Evolutionary conservation across 495 filamentous ascomycete genomes (phyloP), one percentile per base, ranked within the genome.

Genomic region (Penicillium cinerascens): DNA sequence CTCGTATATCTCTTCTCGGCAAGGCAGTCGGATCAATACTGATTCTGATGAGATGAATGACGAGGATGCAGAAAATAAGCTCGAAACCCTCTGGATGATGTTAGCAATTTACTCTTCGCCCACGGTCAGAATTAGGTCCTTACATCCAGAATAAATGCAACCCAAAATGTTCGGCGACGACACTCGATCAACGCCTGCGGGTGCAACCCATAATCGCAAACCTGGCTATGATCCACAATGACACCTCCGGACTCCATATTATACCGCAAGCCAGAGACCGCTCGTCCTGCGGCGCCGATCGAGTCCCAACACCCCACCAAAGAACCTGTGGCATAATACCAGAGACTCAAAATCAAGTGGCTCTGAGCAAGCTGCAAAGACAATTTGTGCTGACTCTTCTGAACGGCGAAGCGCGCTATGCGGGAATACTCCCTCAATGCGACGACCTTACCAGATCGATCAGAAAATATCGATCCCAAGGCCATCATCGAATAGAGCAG

Each of bases 101-200:
- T 59, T 23, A 57, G 52, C 42, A 33, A 23, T 20, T 46, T 46
- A 42, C 18, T 62, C 20, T 33, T 8, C 48, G 35, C 9, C 16
- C 40, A 40, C 22, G 26, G 3, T 11, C 39, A 20, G n/a, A 11
- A 15, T 33, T 23, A 20, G 10, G 25, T 58, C 68, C 77, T 74
- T 60, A 81, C 78, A 57, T 88, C 84, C 57, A 83, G 69, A 46
- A 86, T 49, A 53, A 81, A 87, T 26, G 77, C 74, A 13, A 80
- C 78, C 86, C 85, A 88, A 60, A 87, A 87, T 0, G 82, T 87
- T 43, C 85, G 71, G 29, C 84, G 75, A 38, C 82, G 76, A 60
- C 83, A 85, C 65, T 89, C 86, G 7, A 79, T 77, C 61, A 84
- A 73, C 13, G 77, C 81, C 47, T 73, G 63, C 42, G 77, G 77